Evolutionary conservation across 768 basidiomycete species (phyloP), one percentile per base, ranked within the genome.

Genomic region (Termitomyces sp.): DNA sequence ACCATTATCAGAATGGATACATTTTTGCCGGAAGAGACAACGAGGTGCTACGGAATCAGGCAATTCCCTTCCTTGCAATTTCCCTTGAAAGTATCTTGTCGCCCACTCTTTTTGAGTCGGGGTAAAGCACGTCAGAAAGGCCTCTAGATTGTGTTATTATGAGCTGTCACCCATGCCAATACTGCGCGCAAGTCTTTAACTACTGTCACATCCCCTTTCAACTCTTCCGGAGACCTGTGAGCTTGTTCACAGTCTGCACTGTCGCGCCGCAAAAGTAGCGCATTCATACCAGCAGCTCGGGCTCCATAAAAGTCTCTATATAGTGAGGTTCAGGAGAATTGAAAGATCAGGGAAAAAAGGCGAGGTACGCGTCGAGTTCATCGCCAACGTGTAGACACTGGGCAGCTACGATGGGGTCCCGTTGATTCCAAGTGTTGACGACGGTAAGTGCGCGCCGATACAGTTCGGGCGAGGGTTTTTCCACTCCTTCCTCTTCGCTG

Each of bases 321-420:
- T 13, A 28, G 15, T 9, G 24, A 37, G 9, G 29, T 37, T 50
- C 24, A 39, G n/a, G 22, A 8, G 5, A 37, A 37, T 2, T 13
- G 9, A 44, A 28, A 24, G 12, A 7, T 13, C 0, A 12, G 52
- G 24, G 4, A 46, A 31, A n/a, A 18, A n/a, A 44, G 61, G 10
- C 29, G 6, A 61, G 80, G 60, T 62, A 90, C 90, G 80, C 78
- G 50, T 76, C 66, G 31, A 90, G 66, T 60, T 92, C 89, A 66
- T 93, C 90, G 0, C 91, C 91, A 41, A 92, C 79, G 61, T 93
- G 90, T 20, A 92, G 65, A 36, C 78, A 80, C 63, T 87, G 75
- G 28, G 67, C 63, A 1, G 73, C 65, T 9, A 56, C 54, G 24
- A 83, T 73, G 16, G 61, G 60, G 15, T 57, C 54, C 24, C 65